phyloP scores from a whole-genome alignment of 305 asterid genomes.

The Plantago lanceolata region DNA sequence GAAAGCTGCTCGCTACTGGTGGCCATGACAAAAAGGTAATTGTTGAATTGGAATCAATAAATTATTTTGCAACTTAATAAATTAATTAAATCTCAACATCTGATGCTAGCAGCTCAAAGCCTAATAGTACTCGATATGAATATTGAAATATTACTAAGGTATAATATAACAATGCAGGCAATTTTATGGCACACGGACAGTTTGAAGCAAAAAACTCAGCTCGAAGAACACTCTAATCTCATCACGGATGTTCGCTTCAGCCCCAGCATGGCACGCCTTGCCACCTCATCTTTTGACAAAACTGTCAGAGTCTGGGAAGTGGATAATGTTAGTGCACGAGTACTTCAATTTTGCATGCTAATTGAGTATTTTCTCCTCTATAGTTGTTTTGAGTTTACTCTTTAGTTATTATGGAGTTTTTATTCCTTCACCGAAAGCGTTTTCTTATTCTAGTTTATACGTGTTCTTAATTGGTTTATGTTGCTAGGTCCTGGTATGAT shows the following conservation, averaged over 20 bases:
- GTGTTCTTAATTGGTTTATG: neutral
- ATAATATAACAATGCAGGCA: constrained; percentile 47
- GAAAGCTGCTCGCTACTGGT: constrained; percentile 90
- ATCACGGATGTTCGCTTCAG: constrained; percentile 96
- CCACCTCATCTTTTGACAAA: constrained; percentile 93
- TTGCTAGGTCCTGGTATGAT: neutral
- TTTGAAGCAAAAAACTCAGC: constrained; percentile 71
- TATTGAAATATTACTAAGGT: neutral
- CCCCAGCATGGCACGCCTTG: constrained; percentile 93
- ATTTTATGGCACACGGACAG: constrained; percentile 78
- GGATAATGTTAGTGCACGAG: constrained; percentile 58
- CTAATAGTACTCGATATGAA: constrained; percentile 2
- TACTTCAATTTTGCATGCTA: neutral
- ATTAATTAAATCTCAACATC: neutral
- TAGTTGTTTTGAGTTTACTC: neutral
- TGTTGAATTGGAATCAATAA: constrained; percentile 15
- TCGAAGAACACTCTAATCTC: constrained; percentile 76
- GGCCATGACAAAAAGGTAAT: constrained; percentile 96
- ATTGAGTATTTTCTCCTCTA: neutral
- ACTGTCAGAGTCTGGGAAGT: constrained; percentile 97
- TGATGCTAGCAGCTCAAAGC: neutral
- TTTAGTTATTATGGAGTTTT: neutral
- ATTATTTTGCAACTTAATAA: neutral
- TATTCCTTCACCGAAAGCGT: constrained; percentile 1
- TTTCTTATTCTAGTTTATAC: constrained; percentile 7